A percentile compares a stretch with the other conserved stretches of the same genome.
Conservation (phyloP, 495 filamentous ascomycete genomes). For the Tetracladium setigerum region DNA sequence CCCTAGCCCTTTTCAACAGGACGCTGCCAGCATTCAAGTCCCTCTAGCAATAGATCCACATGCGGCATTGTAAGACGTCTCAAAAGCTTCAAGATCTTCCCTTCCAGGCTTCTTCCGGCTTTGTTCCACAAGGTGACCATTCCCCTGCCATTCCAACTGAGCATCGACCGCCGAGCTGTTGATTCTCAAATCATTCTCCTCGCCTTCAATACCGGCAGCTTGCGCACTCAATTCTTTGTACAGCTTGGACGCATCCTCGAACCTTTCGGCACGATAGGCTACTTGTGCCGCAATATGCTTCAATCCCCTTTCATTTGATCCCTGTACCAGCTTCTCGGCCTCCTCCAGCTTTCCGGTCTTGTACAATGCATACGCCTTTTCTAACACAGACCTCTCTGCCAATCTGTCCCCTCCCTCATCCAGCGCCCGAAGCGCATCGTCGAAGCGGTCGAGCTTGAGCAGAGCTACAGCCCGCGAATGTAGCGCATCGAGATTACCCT, state of each 20-base stretch:
- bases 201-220: constrained; percentile 42
- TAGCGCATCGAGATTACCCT: constrained; percentile 57
- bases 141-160: constrained; percentile 77
- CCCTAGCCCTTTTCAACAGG: constrained; percentile 76
- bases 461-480: constrained; percentile 79
- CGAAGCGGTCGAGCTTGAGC: constrained; percentile 87
- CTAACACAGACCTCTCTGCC: constrained; percentile 58
- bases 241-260: constrained; percentile 58
- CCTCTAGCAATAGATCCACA: constrained; percentile 77
- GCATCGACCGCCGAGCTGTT: constrained; percentile 75
- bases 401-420: constrained; percentile 62
- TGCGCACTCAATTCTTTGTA: constrained; percentile 56
- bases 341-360: constrained; percentile 70
- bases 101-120: constrained; percentile 46
- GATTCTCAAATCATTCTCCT: constrained; percentile 81
- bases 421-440: constrained; percentile 75
- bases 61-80: constrained; percentile 88
- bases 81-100: constrained; percentile 84
- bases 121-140: constrained; percentile 29
- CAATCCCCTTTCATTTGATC: constrained; percentile 43
- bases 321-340: constrained; percentile 47
- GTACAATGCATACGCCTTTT: constrained; percentile 89
- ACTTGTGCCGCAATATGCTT: constrained; percentile 86
- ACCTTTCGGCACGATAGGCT: constrained; percentile 77
- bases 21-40: constrained; percentile 68